Base-by-base conservation (phyloP, 2,329 filamentous ascomycete genomes). In the Hypoxylon sp. region DNA sequence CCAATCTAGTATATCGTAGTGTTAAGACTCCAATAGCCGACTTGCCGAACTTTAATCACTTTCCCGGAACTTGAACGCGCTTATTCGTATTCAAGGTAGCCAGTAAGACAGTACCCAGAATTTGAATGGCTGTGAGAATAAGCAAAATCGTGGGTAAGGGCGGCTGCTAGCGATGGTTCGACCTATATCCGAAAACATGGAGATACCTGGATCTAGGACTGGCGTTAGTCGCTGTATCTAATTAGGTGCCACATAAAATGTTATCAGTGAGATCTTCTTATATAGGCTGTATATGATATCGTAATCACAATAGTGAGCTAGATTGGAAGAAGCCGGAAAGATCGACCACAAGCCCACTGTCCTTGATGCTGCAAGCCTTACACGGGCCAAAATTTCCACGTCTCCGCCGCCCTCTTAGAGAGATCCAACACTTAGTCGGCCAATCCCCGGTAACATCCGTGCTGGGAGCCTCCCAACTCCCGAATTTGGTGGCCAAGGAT, bases 251-350 rank as follows among this genome's bases (percentile, higher is more conserved):
- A 73, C 63, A 72, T 71, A 67, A 67, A 64, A 53, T 24, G 46
- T 66, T 57, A 64, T 63, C 63, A 65, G 46, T 31, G 56, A 31
- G 39, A 51, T 47, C 22, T 51, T 68, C 37, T 68, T 61, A 73
- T 72, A 76, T 74, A 75, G 74, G 65, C 73, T 75, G 74, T 75
- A 73, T 73, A 67, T 60, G 48, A 69, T 61, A 63, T 65, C 51
- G 59, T 72, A 60, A 59, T 47, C 58, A 61, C 19, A 54, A 14
- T 37, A 37, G 51, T 14, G 55, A 63, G 29, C 47, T 35, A 66
- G 55, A 67, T 63, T 63, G 65, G 35, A 58, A 65, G 51, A 55
- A 64, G 57, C 67, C 69, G 65, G 70, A 26, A 60, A 62, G 61
- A 69, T 64, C 65, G 60, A 26, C 55, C 42, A 60, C 33, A 42